phyloP scores from a whole-genome alignment of 805 yeast genomes.

The Ascoidea tarda region DNA sequence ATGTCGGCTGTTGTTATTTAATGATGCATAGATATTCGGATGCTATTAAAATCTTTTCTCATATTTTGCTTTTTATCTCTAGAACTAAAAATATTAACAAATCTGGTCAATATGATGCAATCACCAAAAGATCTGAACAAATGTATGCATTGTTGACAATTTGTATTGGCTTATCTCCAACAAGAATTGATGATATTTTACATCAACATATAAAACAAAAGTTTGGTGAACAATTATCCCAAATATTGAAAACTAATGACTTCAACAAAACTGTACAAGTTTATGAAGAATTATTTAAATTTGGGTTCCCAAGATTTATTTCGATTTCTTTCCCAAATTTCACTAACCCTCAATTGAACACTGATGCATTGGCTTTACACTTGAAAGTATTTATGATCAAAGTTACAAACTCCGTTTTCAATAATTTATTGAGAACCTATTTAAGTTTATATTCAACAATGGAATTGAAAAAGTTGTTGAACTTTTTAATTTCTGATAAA shows the following conservation, averaged over 20 bases:
- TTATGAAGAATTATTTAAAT: conserved; percentile 31
- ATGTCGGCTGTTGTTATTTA: conserved; percentile 35
- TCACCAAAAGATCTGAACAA: conserved; percentile 33
- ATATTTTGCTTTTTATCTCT: conserved; percentile 29
- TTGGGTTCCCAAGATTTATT: conserved; percentile 35
- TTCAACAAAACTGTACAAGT: conserved; percentile 19
- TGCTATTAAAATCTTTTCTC: conserved; percentile 33
- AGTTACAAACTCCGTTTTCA: conserved; percentile 22
- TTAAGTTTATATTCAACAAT: conserved; percentile 31
- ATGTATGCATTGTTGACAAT: conserved; percentile 35
- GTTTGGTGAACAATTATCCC: conserved; percentile 29
- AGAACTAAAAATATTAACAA: conserved; percentile 28
- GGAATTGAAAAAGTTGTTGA: conserved; percentile 27
- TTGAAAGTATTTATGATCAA: conserved; percentile 27
- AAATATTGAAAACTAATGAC: conserved; percentile 28
- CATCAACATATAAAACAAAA: conserved; percentile 30
- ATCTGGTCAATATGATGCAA: conserved; percentile 29
- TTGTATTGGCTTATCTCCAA: conserved; percentile 30
- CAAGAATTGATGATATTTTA: conserved; percentile 30
- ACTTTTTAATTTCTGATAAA: conserved; percentile 21
- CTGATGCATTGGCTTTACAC: conserved; percentile 29
- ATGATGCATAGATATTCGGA: conserved; percentile 36
- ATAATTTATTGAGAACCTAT: conserved; percentile 28
- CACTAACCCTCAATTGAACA: conserved; percentile 16
- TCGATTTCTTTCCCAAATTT: conserved; percentile 23